Evolutionary conservation across 1,139 yeast genomes (phyloP), one percentile per base, ranked within the genome.

Genomic region (Diutina ranongensis): DNA sequence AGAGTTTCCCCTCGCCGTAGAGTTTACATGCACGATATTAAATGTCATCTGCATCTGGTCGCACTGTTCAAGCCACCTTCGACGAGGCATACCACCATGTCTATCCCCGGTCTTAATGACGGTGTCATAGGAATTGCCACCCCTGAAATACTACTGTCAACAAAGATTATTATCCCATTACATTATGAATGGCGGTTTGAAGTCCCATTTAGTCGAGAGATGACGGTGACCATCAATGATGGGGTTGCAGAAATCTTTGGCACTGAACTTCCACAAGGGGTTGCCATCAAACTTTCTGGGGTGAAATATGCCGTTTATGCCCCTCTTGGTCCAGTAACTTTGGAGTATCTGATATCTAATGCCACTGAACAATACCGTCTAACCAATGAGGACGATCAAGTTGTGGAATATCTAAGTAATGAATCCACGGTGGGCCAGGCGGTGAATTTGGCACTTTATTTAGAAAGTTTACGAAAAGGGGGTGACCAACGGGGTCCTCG

Each of bases 191-290:
- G 96, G 96, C 69, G 95, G 49, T 74, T 87, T 49, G 95, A 87
- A 57, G 77, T 86, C 2, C 81, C 79, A 0, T 68, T 73, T 50
- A 79, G 74, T 45, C 67, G 78, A 7, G 68, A 69, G 34, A 57
- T 88, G 44, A 69, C 69, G n/a, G 57, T 87, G 33, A 78, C 71
- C 52, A 72, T 83, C 33, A 51, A 64, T 3, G 65, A 68, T 7
- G 98, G 98, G 1, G 72, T 81, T 1, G 96, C 86, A 2, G 98
- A 92, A 62, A 74, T 89, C 18, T 87, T 84, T 63, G 98, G 98
- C 21, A 87, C 97, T 2, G 98, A 92, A 58, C 71, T 92, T 32
- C 86, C 97, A 2, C 66, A 71, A 33, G 87, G 84, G 49, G 72
- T 75, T 1, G 84, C 80, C 21, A 73, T 84, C 54, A 71, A 47